Evolutionary conservation across 2,329 filamentous ascomycete genomes (phyloP), one percentile per base, ranked within the genome.

Genomic region (Colletotrichum destructivum): DNA sequence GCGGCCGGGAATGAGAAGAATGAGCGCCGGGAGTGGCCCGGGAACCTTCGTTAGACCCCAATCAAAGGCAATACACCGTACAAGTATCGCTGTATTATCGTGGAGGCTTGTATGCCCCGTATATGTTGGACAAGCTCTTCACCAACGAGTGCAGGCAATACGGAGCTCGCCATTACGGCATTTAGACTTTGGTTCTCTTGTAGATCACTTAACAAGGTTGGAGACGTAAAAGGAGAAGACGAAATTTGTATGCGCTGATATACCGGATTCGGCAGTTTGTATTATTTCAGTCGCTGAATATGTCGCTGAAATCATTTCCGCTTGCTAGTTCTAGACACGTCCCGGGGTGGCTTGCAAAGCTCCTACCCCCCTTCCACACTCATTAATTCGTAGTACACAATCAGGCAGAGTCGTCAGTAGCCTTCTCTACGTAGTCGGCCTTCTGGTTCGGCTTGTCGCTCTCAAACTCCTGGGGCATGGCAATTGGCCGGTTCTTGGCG

Each of bases 401-500:
- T 73, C 35, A 74, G n/a, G 60, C 49, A 54, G 60, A 71, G 18
- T 72, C 57, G 15, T 75, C 74, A 8, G 60, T 60, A 56, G 71
- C 71, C 35, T 49, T 54, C 61, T 78, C 76, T 11, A 76, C 44
- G 52, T 74, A 72, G 13, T 75, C 72, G 9, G 74, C 69, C 74
- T 79, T 78, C 60, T 78, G 73, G 13, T 47, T 65, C 11, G 57
- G 47, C 73, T 78, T 78, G 13, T 75, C 76, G 21, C 63, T 62
- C 13, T 69, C 65, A 56, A 78, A 78, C 68, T 80, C 79, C 66
- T 79, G 76, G 1, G 78, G 77, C 75, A 79, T 78, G 16, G 76
- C 78, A 63, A 80, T 74, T 6, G 80, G 78, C 11, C 79, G 76
- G 52, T 69, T 77, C 77, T 79, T 82, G 49, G 82, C 82, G 71